These are phyloP conservation scores for Microcera coccophila DNA, from an alignment of 2,329 filamentous ascomycete species.

Conservation along the genomic window DNA sequence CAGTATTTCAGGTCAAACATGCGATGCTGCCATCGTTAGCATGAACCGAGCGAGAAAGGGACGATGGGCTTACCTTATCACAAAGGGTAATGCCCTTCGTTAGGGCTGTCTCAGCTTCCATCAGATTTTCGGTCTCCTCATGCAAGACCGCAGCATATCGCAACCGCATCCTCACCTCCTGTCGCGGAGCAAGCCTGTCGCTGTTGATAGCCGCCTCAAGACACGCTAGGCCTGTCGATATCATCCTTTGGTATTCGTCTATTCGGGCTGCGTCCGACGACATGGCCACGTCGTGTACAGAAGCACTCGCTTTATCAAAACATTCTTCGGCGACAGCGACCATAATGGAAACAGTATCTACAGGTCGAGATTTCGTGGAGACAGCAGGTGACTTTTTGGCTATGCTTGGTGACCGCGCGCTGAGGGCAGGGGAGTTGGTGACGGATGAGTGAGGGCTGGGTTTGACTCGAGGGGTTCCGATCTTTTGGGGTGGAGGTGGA, in stretches of 20 bases:
- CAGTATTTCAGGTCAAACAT: constrained; percentile 66
- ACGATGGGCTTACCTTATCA: constrained; percentile 49
- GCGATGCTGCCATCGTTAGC: constrained; percentile 37
- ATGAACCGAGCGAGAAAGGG: neutral
- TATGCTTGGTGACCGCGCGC: constrained; percentile 38
- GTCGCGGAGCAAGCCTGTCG: constrained; percentile 56
- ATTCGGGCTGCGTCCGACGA: constrained; percentile 41
- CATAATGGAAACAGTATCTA: constrained; percentile 57
- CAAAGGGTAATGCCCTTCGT: constrained; percentile 68
- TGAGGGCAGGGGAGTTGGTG: constrained; percentile 40
- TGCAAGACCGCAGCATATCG: constrained; percentile 68
- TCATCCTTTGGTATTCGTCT: constrained; percentile 66
- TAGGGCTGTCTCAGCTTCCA: constrained; percentile 67
- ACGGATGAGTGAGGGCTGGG: constrained; percentile 39
- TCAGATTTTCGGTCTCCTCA: constrained; percentile 72
- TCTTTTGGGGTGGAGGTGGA: constrained; percentile 18
- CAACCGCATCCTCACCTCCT: constrained; percentile 65
- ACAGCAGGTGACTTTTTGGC: constrained; percentile 42
- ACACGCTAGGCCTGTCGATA: constrained; percentile 69
- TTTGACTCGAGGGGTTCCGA: constrained; percentile 30
- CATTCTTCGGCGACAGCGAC: constrained; percentile 74
- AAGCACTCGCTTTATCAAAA: constrained; percentile 60
- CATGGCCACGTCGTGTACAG: constrained; percentile 45
- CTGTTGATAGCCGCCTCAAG: constrained; percentile 66
- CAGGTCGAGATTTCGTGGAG: constrained; percentile 38